Base-by-base conservation (phyloP, 1,139 yeast genomes). In the Kodamaea derodonti region DNA sequence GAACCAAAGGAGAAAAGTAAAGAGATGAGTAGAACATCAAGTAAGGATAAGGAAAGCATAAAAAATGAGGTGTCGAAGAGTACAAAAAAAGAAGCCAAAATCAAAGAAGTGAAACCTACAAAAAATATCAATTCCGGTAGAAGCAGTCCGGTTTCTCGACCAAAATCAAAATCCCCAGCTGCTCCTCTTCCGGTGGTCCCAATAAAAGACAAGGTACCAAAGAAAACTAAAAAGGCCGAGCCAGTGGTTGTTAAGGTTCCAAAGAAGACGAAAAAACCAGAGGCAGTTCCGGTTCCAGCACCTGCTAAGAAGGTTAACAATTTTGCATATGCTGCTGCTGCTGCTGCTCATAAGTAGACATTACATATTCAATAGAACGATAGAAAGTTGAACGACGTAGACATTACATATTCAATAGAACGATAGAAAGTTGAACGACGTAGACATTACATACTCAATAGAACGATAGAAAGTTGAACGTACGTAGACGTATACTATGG, bases 321-420 rank as follows among this genome's bases (percentile, higher is more conserved):
- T 29, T 68, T 68, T 58, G 74, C 74, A 38, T 62, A 60, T 38
- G 74, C 74, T 4, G 75, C 75, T 1, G 75, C 75, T 3, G 72
- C 75, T 7, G 74, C 74, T 9, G 73, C 62, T 34, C 49, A 45
- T 27, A 47, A 42, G 32, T 45, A 40, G 37, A 29, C 24, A 16
- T 14, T n/a, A n/a, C n/a, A n/a, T n/a, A n/a, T n/a, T n/a, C n/a
- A n/a, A n/a, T n/a, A n/a, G n/a, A n/a, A n/a, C n/a, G n/a, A n/a
- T n/a, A n/a, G n/a, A n/a, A n/a, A n/a, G n/a, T n/a, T n/a, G n/a
- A n/a, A n/a, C n/a, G n/a, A n/a, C n/a, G n/a, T n/a, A n/a, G n/a
- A n/a, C n/a, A n/a, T n/a, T n/a, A n/a, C n/a, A n/a, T n/a, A n/a
- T n/a, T n/a, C n/a, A n/a, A n/a, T n/a, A n/a, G n/a, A n/a, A n/a